phyloP scores from a whole-genome alignment of 2,329 filamentous ascomycete species.

The Exophiala lecanii-corni region DNA sequence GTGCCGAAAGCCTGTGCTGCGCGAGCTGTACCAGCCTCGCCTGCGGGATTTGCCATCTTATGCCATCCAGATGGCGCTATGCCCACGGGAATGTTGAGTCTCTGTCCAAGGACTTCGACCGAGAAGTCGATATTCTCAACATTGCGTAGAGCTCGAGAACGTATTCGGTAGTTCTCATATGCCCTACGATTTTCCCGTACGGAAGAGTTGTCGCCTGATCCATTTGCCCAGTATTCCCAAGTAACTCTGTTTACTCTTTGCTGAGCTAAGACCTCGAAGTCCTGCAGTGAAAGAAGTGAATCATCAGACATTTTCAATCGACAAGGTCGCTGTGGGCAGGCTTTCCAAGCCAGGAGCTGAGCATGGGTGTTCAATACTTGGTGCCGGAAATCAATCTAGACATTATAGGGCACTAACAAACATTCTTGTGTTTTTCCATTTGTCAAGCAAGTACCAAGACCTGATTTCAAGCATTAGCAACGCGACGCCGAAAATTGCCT shows the following conservation, averaged over 20 bases:
- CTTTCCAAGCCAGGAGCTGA: no score
- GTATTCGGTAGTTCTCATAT: constrained; percentile 46
- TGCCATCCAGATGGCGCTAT: constrained; percentile 52
- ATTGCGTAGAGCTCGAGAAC: constrained; percentile 35
- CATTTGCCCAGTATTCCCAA: background rate
- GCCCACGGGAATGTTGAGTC: constrained; percentile 47
- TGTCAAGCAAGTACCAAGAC: no score
- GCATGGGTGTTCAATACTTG: no score
- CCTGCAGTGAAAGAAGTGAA: background rate
- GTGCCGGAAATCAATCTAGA: no score
- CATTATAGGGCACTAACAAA: no score
- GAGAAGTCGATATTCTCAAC: constrained; percentile 35
- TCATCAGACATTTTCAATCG: background rate
- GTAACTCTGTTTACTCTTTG: background rate
- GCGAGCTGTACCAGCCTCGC: constrained; percentile 46
- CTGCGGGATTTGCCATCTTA: constrained; percentile 47
- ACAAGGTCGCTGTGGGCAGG: no score
- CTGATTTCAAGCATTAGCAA: no score
- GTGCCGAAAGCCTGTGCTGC: constrained; percentile 42
- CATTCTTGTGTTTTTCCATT: no score
- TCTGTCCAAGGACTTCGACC: constrained; percentile 42
- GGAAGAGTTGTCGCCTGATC: background rate
- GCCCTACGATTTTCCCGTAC: constrained; percentile 50
- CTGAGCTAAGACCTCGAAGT: background rate
- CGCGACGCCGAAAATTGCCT: no score